Base-by-base conservation (phyloP, 768 basidiomycete genomes). In the Kwoniella sp. region DNA sequence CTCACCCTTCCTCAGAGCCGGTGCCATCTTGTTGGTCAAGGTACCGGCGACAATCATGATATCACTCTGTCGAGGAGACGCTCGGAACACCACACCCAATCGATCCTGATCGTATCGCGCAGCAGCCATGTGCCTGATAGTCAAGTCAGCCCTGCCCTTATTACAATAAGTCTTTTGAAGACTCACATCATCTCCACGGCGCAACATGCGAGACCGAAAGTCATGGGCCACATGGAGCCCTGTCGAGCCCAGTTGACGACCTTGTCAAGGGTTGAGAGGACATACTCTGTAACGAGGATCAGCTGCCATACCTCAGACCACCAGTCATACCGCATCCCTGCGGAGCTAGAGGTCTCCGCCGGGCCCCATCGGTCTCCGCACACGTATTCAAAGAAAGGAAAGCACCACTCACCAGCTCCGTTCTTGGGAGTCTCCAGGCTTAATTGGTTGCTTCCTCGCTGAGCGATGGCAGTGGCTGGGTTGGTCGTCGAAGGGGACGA, bases 221-320 rank as follows among this genome's bases (percentile, higher is more conserved):
- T 96, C 92, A 98, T 96, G 9, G 95, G 95, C 95, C 95, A 98
- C 84, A 96, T 93, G 33, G 90, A 93, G 53, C 93, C 86, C 77
- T 98, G 93, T 47, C 92, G 79, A 8, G 86, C 93, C 95, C 95
- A 98, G 75, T 96, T 98, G 65, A 86, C 85, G 15, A 98, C 80
- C 77, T 98, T 98, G 79, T 99, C 95, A 48, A 95, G 77, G 0
- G 91, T 93, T 0, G 92, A 89, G 43, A 98, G 79, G 1, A 96
- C 92, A 80, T 96, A 98, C 77, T 99, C 95, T 90, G 64, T 17
- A 37, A 50, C 29, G 23, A 26, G 25, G 5, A 38, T 38, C 14
- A 38, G 37, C 37, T 38, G 9, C 32, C n/a, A 10, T n/a, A 33
- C 10, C 32, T 10, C 32, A 10, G 32, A 33, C n/a, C n/a, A n/a